Base-by-base conservation (phyloP, 768 basidiomycete species). In the Naematelia aurantialba region DNA sequence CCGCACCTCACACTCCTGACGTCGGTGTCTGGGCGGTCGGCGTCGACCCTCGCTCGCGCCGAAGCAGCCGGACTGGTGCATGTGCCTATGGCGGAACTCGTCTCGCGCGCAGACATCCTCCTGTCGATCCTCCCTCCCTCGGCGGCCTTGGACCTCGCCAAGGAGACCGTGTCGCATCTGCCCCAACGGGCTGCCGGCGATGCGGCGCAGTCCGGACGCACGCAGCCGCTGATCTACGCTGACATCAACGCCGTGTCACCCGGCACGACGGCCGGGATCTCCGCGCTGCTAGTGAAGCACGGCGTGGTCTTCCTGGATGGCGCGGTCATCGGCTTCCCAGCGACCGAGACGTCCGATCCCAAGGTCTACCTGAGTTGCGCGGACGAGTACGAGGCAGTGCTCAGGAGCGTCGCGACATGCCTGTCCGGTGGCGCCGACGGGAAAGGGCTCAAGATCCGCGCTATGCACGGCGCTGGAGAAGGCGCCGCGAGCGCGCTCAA, bases 401-500 rank as follows among this genome's bases (percentile, higher is more conserved):
- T 82, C 46, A 77, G 79, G 13, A 68, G 68, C 27, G 84, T 85
- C 56, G 79, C 65, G 19, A 69, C 56, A 0, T 68, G 83, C n/a
- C 72, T 78, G 14, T 65, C 77, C 55, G 79, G 78, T 52, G 84
- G 84, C 3, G 65, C 83, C 21, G 82, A 80, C 65, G 73, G 83
- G 10, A 80, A 79, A 14, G 69, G 78, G 2, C 65, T 85, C 63
- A 79, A 69, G 45, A 82, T 81, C 22, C 25, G 22, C 13, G 44
- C 31, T 3, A 47, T 56, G 55, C 45, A 12, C 12, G 55, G 56
- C 21, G 78, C 78, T 0, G 81, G 81, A 1, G 76, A 84, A 22
- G 83, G 85, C 3, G 83, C 82, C 62, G 85, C 84, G 1, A 85
- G 84, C 60, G 83, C 83, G 4, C 69, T 85, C 59, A 85, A 85